A percentile compares a stretch with the other conserved stretches of the same genome.
Evolutionary conservation across 768 basidiomycete genomes (phyloP).

Genomic region (Auricularia sp.): DNA sequence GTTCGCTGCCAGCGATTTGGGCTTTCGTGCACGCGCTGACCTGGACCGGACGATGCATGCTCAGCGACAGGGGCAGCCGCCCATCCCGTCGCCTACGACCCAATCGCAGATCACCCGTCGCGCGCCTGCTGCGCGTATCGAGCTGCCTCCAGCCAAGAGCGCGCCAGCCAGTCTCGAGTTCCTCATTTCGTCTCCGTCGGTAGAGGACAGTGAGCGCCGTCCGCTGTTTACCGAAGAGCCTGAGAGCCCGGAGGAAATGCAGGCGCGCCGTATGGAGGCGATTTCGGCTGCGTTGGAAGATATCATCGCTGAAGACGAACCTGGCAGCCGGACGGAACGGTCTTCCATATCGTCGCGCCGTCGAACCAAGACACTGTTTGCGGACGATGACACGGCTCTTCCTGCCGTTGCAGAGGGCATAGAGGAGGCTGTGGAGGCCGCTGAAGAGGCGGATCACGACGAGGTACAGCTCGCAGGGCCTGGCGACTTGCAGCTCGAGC

Average conservation of each 20-base stretch:
- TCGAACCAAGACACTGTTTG: neutral
- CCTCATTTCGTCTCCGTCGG: slow-evolving; percentile 60
- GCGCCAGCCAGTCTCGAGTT: slow-evolving; percentile 52
- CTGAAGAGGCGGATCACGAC: slow-evolving; percentile 28
- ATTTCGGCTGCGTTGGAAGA: slow-evolving; percentile 94
- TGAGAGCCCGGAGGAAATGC: slow-evolving; percentile 43
- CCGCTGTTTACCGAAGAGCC: slow-evolving; percentile 72
- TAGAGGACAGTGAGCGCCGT: slow-evolving; percentile 49
- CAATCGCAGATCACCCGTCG: neutral
- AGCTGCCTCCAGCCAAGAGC: neutral
- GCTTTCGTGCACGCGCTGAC: slow-evolving; percentile 81
- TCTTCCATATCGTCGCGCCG: neutral
- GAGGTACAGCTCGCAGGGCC: slow-evolving; percentile 74
- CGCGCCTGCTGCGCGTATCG: neutral
- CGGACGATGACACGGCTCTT: neutral
- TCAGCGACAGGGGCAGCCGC: slow-evolving; percentile 2
- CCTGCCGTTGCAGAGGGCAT: slow-evolving; percentile 30
- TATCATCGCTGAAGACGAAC: slow-evolving; percentile 81
- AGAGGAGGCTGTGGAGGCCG: slow-evolving; percentile 28
- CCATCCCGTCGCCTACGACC: neutral
- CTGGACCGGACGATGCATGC: slow-evolving; percentile 16
- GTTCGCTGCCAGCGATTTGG: slow-evolving; percentile 82
- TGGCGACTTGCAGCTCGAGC: slow-evolving; percentile 79
- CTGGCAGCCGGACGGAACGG: neutral
- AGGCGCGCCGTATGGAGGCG: slow-evolving; percentile 85